These are phyloP conservation scores for Arabidopsis lyrata DNA, from an alignment of 441 rosid genomes.

Conservation along the genomic window DNA sequence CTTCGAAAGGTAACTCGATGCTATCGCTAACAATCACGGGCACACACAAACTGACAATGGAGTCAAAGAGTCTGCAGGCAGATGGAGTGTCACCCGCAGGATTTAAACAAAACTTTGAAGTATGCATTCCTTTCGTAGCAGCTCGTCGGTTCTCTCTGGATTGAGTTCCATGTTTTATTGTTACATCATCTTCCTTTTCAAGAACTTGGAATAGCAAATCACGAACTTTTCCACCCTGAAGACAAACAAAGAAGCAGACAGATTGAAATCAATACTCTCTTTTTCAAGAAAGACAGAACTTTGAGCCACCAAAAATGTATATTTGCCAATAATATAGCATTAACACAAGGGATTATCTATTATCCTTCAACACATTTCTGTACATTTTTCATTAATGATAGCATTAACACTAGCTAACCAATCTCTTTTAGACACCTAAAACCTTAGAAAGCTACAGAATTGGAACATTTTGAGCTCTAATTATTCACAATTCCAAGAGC, in stretches of 20 bases:
- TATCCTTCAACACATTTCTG: no score
- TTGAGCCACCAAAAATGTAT: no score
- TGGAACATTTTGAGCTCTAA: neutral
- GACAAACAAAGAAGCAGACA: conserved; percentile 30
- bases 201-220: conserved; percentile 87
- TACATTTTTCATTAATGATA: no score
- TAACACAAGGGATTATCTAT: no score
- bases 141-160: conserved; percentile 91
- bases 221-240: conserved; percentile 91
- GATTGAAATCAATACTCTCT: neutral
- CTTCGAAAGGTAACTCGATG: conserved; percentile 93
- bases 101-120: conserved; percentile 88
- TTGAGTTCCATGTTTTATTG: conserved; percentile 91
- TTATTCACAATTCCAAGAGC: neutral
- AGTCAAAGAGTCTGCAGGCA: conserved; percentile 91
- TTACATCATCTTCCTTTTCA: conserved; percentile 76
- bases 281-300: conserved; percentile 18
- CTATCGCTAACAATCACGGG: conserved; percentile 87
- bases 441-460: neutral
- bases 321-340: no score
- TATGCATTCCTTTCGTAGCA: conserved; percentile 89
- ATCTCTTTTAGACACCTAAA: neutral
- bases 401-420: conserved; percentile 3
- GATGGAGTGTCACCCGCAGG: conserved; percentile 99
- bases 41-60: conserved; percentile 93